Evolutionary conservation across 352 stramenopile genomes (phyloP), one percentile per base, ranked within the genome.

Genomic region (Globisporangium cederbergense): DNA sequence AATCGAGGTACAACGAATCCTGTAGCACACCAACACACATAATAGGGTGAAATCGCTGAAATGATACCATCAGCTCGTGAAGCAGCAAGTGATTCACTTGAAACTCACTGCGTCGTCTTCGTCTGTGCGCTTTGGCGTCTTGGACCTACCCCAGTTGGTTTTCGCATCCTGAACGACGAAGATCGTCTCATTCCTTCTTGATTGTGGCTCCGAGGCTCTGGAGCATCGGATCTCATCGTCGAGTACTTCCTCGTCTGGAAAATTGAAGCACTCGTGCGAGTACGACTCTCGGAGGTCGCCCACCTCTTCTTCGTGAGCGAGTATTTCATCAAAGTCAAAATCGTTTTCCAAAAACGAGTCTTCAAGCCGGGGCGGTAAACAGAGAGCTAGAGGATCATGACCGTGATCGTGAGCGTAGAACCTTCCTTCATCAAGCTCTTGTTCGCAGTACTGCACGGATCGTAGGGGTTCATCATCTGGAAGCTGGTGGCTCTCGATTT

Each of bases 121-220:
- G 2, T 45, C 9, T 20, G 32, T 18, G n/a, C 55, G 20, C n/a
- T 18, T 22, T 54, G 45, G n/a, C 11, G 2, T 22, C 11, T 9
- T 13, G 49, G 4, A 30, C 25, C 59, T 38, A 1, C 47, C 63
- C 63, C 63, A 68, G 34, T 68, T 68, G 4, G 56, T 68, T 28
- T 32, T 47, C 5, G 55, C 55, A 18, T 68, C 63, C 63, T 67
- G 28, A 57, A 69, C 57, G 30, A 22, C n/a, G 14, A 69, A 62
- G 14, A 63, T 43, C 30, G 57, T 62, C 34, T 64, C 49, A n/a
- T 20, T 18, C 4, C 13, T n/a, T 28, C 36, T 42, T 25, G 3
- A 34, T 7, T 56, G 13, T 47, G 14, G 28, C 51, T 20, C 28
- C 8, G 9, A 13, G 51, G 5, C 22, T 9, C 3, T 43, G 18